Base-by-base conservation (phyloP, 805 yeast species). In the Suhomyces tanzawaensis region DNA sequence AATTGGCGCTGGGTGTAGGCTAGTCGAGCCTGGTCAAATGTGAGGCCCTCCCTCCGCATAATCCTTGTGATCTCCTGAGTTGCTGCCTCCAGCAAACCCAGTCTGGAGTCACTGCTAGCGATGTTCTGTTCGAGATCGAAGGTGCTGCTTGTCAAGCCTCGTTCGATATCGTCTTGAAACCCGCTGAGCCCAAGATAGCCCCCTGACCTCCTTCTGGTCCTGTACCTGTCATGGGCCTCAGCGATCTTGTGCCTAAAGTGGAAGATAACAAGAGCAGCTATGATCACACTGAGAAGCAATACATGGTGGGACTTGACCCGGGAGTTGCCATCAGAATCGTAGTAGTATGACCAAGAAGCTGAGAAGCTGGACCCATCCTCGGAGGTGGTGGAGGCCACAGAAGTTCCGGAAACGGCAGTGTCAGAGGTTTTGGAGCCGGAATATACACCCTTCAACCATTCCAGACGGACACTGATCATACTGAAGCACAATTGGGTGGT, bases 11-110 rank as follows among this genome's bases (percentile, higher is more conserved):
- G 66, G 4, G 77, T 72, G 51, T 74, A 81, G 37, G 68, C 51
- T 3, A 75, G 55, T 43, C 95, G 66, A 1, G 95, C 95, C 29
- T 77, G 77, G 55, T 85, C 95, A 53, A 85, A 85, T 1, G 74
- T 51, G 19, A 83, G 44, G 24, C 65, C 55, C 35, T 72, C 60
- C 4, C 55, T 51, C 5, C 66, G 53, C 93, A 85, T 85, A 6
- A 83, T 63, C 19, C 57, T 44, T 40, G 66, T 64, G 2, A 85
- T 76, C 37, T 63, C 71, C 13, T 50, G 49, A 55, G 79, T 81
- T 2, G 85, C 76, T 4, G 41, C 52, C 27, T 68, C 77, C 53
- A 77, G 79, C 24, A 85, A 63, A 0, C 93, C 93, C n/a, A 60
- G 50, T 38, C 95, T 71, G 1, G 63, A 28, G 50, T 85, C 95